These are phyloP conservation scores for Ustanciosporium gigantosporum DNA, from an alignment of 1,284 basidiomycete species.

Conservation along the genomic window DNA sequence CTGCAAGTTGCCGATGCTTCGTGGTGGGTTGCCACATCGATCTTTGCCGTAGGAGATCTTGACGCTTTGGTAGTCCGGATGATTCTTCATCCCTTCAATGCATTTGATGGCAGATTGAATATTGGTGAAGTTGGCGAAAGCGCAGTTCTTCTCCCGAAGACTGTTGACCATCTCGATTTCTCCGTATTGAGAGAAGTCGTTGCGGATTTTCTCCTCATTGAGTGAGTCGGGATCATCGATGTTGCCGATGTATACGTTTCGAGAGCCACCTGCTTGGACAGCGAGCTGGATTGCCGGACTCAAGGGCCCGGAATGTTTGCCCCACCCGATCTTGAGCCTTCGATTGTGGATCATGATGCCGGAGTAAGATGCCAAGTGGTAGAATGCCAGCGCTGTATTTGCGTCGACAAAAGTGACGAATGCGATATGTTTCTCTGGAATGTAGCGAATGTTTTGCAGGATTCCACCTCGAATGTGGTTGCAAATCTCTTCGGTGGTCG, in stretches of 20 bases:
- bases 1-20: constrained; percentile 29
- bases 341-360: constrained; percentile 60
- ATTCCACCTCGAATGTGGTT: constrained; percentile 60
- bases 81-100: constrained; percentile 59
- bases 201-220: constrained; percentile 55
- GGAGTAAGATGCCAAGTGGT: constrained; percentile 54
- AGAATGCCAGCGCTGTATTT: constrained; percentile 58
- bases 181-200: constrained; percentile 56
- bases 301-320: constrained; percentile 57
- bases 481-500: constrained; percentile 60
- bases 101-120: constrained; percentile 61
- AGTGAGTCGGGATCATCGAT: constrained; percentile 53
- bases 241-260: constrained; percentile 60
- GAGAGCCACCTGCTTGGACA: constrained; percentile 58
- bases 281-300: constrained; percentile 58
- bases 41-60: constrained; percentile 60
- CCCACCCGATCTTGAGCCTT: constrained; percentile 59
- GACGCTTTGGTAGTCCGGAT: constrained; percentile 54
- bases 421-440: constrained; percentile 59
- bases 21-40: constrained; percentile 55
- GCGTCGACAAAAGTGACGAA: constrained; percentile 60
- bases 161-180: constrained; percentile 59
- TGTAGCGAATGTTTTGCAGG: constrained; percentile 57
- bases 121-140: constrained; percentile 60
- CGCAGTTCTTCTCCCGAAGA: constrained; percentile 58